Base-by-base conservation (phyloP, 129 eudicot species). In the Daucus carota region DNA sequence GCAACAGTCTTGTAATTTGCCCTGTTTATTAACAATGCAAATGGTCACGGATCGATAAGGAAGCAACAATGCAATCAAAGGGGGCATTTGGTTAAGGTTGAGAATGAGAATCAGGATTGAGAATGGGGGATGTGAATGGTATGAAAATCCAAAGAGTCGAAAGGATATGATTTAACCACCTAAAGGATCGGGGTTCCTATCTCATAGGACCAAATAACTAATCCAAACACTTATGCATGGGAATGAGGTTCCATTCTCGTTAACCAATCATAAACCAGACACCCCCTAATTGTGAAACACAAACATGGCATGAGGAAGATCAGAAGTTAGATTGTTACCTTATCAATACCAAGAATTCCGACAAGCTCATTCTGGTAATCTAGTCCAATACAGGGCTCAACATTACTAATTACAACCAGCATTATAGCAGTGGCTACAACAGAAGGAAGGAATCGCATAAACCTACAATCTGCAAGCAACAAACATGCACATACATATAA, bases 381-480 rank as follows among this genome's bases (percentile, higher is more conserved):
- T 40, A 82, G 48, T 20, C 88, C 82, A 42, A 84, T 81, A 69
- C 83, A 84, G 17, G 93, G 97, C 82, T 91, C 89, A 26, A 87
- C 43, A 73, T 81, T 83, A 78, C 82, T 80, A 78, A 91, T 86
- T n/a, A 89, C 92, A 74, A 86, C 86, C 84, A 89, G 80, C 98
- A 94, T 87, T 75, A 92, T 89, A 20, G 96, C 93, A 79, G 93
- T 78, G 62, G 98, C 96, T 57, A 86, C 73, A 63, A 86, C 88
- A 75, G 98, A 94, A 62, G 98, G 98, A 60, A 89, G 88, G 80
- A 84, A 85, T 75, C 80, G 70, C 79, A 73, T 87, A 75, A 84
- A 91, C 82, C 93, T 89, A 18, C 74, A 85, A 80, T 94, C 98
- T 94, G 91, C 90, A 78, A 68, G 36, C 33, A 75, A 17, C 46